Evolutionary conservation across 371 early-diverging fungal genomes (phyloP).

Genomic region (Mucor circinelloides): DNA sequence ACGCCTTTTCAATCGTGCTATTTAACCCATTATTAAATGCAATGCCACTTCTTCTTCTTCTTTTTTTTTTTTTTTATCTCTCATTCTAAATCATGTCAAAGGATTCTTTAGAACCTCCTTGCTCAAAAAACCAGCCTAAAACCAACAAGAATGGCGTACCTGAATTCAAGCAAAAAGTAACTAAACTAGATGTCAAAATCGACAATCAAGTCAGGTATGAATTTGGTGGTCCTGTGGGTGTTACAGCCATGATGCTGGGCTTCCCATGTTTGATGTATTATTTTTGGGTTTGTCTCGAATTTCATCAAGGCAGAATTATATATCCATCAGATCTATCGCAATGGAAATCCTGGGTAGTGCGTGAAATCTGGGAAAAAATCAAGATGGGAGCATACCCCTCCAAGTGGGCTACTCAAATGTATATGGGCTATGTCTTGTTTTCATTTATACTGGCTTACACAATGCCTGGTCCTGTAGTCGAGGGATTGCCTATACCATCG

Average conservation of each 20-base stretch:
- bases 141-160: conserved; percentile 42
- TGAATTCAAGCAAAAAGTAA: conserved; percentile 38
- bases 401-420: conserved; percentile 61
- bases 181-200: conserved; percentile 51
- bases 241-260: conserved; percentile 71
- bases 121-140: not conserved
- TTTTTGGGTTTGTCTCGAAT: conserved; percentile 71
- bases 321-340: conserved; percentile 28
- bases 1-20: not conserved
- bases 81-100: not conserved
- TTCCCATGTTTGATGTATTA: conserved; percentile 78
- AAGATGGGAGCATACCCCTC: conserved; percentile 56
- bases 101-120: not conserved
- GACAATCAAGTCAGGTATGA: conserved; percentile 70
- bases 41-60: not conserved
- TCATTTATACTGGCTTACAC: conserved; percentile 59
- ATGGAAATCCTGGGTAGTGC: conserved; percentile 40
- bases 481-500: conserved; percentile 72
- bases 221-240: conserved; percentile 76
- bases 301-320: conserved; percentile 63
- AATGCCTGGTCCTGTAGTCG: conserved; percentile 72
- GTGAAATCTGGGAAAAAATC: conserved; percentile 49
- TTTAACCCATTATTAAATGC: not conserved
- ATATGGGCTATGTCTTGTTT: conserved; percentile 63
- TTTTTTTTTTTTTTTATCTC: not conserved